Conservation (phyloP, 352 stramenopile species). For the Globisporangium perplexum region DNA sequence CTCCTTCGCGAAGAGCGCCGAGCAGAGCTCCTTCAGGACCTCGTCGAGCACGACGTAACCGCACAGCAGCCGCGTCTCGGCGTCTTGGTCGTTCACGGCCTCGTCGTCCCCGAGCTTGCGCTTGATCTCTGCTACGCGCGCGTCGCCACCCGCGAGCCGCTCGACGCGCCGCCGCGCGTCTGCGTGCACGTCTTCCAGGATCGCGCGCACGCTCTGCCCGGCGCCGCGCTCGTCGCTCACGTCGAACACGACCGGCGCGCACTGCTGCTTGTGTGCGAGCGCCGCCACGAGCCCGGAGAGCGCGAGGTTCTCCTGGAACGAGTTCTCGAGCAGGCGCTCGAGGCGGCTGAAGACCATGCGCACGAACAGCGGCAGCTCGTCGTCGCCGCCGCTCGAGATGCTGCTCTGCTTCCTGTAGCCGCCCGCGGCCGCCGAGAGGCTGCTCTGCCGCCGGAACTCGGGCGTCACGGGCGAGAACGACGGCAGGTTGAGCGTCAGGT, state of each 20-base stretch:
- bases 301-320: slow-evolving; percentile 77
- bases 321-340: slow-evolving; percentile 75
- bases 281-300: slow-evolving; percentile 70
- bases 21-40: slow-evolving; percentile 82
- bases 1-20: slow-evolving; percentile 70
- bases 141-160: slow-evolving; percentile 44
- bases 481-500: slow-evolving; percentile 59
- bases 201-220: slow-evolving; percentile 54
- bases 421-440: slow-evolving; percentile 2
- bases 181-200: slow-evolving; percentile 77
- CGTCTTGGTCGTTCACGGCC: slow-evolving; percentile 53
- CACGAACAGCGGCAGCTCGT: slow-evolving; percentile 42
- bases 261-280: slow-evolving; percentile 61
- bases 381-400: slow-evolving; percentile 2
- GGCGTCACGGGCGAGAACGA: slow-evolving; percentile 59
- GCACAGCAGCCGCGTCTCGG: slow-evolving; percentile 57
- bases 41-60: slow-evolving; percentile 82
- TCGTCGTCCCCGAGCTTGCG: slow-evolving; percentile 62
- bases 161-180: slow-evolving; percentile 60
- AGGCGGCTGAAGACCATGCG: slow-evolving; percentile 72
- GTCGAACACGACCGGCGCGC: slow-evolving; percentile 48
- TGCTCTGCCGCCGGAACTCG: slow-evolving; percentile 11
- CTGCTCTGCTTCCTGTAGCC: slow-evolving; percentile 4
- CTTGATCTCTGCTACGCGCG: slow-evolving; percentile 42
- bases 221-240: slow-evolving; percentile 27